These are phyloP conservation scores for Saccharomycopsis capsularis DNA, from an alignment of 805 yeast species.

Conservation along the genomic window DNA sequence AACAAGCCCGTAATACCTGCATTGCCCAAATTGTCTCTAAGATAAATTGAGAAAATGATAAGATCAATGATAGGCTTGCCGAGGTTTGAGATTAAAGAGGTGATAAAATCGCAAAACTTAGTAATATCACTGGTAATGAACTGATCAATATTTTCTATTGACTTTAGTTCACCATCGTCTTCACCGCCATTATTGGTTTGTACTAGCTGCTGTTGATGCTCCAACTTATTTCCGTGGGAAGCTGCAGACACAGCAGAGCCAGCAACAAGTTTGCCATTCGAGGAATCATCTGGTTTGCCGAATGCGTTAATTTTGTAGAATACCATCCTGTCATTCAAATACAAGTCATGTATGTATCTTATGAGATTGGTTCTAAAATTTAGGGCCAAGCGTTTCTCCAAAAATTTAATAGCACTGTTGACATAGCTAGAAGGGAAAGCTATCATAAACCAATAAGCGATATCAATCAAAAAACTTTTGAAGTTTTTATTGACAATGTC, in stretches of 20 bases:
- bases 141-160: conserved; percentile 69
- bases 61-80: conserved; percentile 90
- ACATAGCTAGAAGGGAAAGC: conserved; percentile 93
- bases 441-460: conserved; percentile 79
- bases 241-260: neutral
- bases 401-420: conserved; percentile 78
- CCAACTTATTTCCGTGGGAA: neutral
- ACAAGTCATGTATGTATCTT: conserved; percentile 85
- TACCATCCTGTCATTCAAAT: conserved; percentile 71
- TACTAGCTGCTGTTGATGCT: neutral
- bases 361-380: conserved; percentile 79
- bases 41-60: conserved; percentile 73
- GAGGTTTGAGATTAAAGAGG: conserved; percentile 77
- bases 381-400: conserved; percentile 68
- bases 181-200: neutral
- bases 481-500: conserved; percentile 81
- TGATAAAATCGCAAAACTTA: conserved; percentile 71
- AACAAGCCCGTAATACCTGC: conserved; percentile 81
- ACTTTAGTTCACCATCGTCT: conserved; percentile 22
- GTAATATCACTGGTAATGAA: conserved; percentile 81
- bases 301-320: conserved; percentile 76
- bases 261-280: neutral
- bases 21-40: conserved; percentile 79
- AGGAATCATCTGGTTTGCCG: conserved; percentile 7
- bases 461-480: conserved; percentile 63